Evolutionary conservation across 2,329 filamentous ascomycete genomes (phyloP).

Genomic region (Karstenula rhodostoma): DNA sequence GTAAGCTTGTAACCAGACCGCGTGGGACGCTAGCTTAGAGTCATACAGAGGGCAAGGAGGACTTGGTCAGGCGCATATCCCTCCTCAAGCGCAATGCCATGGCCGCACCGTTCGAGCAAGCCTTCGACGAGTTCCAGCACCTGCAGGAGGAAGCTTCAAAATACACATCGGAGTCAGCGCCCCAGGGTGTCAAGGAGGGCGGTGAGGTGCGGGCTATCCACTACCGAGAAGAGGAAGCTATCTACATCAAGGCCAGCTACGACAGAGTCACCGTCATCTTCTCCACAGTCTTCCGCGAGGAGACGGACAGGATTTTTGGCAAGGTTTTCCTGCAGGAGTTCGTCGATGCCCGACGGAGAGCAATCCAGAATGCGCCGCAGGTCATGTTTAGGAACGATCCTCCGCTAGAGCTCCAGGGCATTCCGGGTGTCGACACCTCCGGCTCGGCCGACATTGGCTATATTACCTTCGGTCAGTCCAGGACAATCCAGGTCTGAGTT

Average conservation of each 20-base stretch:
- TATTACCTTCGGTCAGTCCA: conserved; percentile 86
- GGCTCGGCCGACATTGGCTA: conserved; percentile 91
- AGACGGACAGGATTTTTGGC: conserved; percentile 96
- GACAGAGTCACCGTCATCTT: conserved; percentile 99
- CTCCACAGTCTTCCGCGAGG: conserved; percentile 96
- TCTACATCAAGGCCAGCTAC: conserved; percentile 97
- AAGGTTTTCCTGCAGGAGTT: conserved; percentile 99
- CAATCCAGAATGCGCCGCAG: conserved; percentile 97
- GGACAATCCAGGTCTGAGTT: conserved; percentile 19
- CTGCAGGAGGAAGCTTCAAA: conserved; percentile 88
- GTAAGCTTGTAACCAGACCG: conserved; percentile 51
- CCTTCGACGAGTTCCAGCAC: conserved; percentile 90
- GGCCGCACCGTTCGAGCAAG: conserved; percentile 97
- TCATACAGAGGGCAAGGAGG: conserved; percentile 78
- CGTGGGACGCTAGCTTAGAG: conserved; percentile 22
- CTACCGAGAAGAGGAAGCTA: conserved; percentile 98
- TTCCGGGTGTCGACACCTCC: conserved; percentile 77
- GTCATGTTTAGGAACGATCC: conserved; percentile 96
- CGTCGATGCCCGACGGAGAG: conserved; percentile 91
- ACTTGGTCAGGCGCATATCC: conserved; percentile 84
- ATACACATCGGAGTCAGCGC: conserved; percentile 92
- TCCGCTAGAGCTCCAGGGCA: conserved; percentile 86
- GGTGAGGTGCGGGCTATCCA: conserved; percentile 95
- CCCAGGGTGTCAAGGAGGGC: conserved; percentile 87
- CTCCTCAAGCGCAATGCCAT: conserved; percentile 97